phyloP scores from a whole-genome alignment of 495 filamentous ascomycete genomes.

The Parathielavia hyrcaniae region DNA sequence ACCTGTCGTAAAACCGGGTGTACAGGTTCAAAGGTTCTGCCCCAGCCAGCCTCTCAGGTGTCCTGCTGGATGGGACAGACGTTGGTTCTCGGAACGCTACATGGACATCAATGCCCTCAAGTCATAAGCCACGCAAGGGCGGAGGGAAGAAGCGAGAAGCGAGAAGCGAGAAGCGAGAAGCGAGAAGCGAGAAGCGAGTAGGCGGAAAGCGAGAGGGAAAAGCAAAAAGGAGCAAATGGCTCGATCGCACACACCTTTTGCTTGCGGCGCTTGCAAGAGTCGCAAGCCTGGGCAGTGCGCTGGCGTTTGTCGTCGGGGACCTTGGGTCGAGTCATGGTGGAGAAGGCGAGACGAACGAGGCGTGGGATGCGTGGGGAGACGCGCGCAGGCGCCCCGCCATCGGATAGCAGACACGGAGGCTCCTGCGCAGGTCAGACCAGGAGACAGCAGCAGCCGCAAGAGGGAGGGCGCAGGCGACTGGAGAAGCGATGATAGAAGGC shows the following conservation, averaged over 20 bases:
- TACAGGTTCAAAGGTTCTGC: slow-evolving; percentile 5
- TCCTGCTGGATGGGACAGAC: not conserved
- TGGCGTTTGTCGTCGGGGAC: slow-evolving; percentile 59
- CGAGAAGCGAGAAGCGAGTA: no score
- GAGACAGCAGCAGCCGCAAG: slow-evolving; percentile 26
- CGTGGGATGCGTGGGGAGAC: slow-evolving; percentile 14
- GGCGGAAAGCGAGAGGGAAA: slow-evolving; percentile 13
- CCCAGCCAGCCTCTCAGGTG: not conserved
- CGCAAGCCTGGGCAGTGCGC: slow-evolving; percentile 62
- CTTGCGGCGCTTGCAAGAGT: slow-evolving; percentile 72
- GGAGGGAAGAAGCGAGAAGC: slow-evolving; percentile 1
- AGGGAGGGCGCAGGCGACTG: slow-evolving; percentile 23
- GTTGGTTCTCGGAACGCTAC: not conserved
- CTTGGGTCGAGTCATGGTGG: slow-evolving; percentile 55
- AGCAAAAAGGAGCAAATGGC: slow-evolving; percentile 17
- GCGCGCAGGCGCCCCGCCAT: slow-evolving; percentile 31
- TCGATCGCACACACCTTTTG: slow-evolving; percentile 53
- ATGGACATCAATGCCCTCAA: not conserved
- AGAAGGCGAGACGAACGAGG: slow-evolving; percentile 17
- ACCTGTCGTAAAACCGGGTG: slow-evolving; percentile 11
- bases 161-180: slow-evolving; percentile 14
- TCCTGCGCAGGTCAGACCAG: slow-evolving; percentile 10
- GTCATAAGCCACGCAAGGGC: slow-evolving; percentile 3
- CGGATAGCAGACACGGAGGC: slow-evolving; percentile 22
- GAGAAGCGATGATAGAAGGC: slow-evolving; percentile 9